Base-by-base conservation (phyloP, 148 eudicot genomes). In the Nepenthes mirabilis region DNA sequence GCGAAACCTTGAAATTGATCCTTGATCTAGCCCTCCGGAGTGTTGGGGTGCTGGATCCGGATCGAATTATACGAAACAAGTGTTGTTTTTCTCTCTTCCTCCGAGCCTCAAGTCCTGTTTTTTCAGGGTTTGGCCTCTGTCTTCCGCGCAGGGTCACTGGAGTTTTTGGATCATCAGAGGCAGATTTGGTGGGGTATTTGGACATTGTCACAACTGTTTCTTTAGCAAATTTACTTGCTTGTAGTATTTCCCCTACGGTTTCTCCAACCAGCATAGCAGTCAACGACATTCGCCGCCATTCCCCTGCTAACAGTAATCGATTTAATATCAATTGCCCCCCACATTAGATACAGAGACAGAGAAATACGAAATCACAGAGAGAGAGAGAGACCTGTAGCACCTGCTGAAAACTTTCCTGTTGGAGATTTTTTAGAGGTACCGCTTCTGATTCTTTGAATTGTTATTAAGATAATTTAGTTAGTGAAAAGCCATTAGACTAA, bases 221-320 rank as follows among this genome's bases (percentile, higher is more conserved):
- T 62, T 61, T 80, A 2, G 96, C 86, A 61, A 84, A 70, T 71
- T 79, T 70, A 66, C 83, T 89, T 34, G 89, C 81, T 61, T 84
- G 82, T 0, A 88, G 68, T 5, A 93, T 88, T 72, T 93, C 97
- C 23, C 80, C 81, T 2, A 93, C 82, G 36, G 99, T 93, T 72
- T 86, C 99, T 61, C 84, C 86, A 7, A 89, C 67, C 1, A 93
- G 69, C 99, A 93, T 93, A 36, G 99, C 87, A 47, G 91, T 80
- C 54, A 93, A 72, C 1, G 98, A 93, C 95, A 86, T 88, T 73
- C 78, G 61, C 36, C 82, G 75, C 98, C 98, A 93, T 13, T 93
- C 98, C 52, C 82, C 91, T 83, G 77, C 4, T 36, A 59, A 1
- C 6, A 10, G 67, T 35, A 56, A 48, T 40, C 52, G 37, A 32